Evolutionary conservation across 495 filamentous ascomycete species (phyloP).

Genomic region (Trichoderma parareesei): DNA sequence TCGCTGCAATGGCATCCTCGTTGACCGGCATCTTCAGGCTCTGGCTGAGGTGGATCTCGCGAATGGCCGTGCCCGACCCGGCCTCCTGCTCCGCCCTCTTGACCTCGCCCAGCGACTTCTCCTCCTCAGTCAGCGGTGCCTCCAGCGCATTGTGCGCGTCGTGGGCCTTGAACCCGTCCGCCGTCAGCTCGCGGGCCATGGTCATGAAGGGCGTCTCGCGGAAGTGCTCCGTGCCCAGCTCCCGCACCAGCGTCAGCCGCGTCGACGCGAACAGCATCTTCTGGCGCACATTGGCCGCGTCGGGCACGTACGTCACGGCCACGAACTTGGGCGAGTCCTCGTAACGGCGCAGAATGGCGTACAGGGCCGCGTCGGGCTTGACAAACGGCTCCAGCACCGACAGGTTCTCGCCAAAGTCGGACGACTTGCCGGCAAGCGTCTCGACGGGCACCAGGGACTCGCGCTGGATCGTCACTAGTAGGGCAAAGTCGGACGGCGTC

Average conservation of each 20-base stretch:
- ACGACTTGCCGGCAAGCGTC: constrained; percentile 43
- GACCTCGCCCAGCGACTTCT: constrained; percentile 67
- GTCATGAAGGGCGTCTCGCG: constrained; percentile 69
- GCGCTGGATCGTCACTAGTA: constrained; percentile 68
- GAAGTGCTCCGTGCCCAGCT: constrained; percentile 87
- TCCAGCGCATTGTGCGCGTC: constrained; percentile 58
- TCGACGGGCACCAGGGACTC: constrained; percentile 63
- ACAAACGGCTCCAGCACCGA: constrained; percentile 51
- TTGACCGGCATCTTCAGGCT: constrained; percentile 58
- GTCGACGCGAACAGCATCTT: constrained; percentile 96
- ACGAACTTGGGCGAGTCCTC: constrained; percentile 48
- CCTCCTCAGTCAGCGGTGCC: constrained; percentile 83
- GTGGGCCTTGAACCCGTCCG: constrained; percentile 67
- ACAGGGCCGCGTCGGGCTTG: constrained; percentile 66
- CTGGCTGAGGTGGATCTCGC: constrained; percentile 51
- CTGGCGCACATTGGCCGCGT: constrained; percentile 78
- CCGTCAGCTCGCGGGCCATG: constrained; percentile 60
- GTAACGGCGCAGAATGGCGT: constrained; percentile 73
- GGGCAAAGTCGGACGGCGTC: constrained; percentile 57
- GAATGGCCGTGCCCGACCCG: constrained; percentile 56
- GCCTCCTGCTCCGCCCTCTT: constrained; percentile 74
- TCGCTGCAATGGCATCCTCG: constrained; percentile 57
- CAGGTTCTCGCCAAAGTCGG: constrained; percentile 59
- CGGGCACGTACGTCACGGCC: constrained; percentile 85
- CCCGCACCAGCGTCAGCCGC: constrained; percentile 70